Evolutionary conservation across 306 rosid species (phyloP).

Genomic region (Medicago ruthenica): DNA sequence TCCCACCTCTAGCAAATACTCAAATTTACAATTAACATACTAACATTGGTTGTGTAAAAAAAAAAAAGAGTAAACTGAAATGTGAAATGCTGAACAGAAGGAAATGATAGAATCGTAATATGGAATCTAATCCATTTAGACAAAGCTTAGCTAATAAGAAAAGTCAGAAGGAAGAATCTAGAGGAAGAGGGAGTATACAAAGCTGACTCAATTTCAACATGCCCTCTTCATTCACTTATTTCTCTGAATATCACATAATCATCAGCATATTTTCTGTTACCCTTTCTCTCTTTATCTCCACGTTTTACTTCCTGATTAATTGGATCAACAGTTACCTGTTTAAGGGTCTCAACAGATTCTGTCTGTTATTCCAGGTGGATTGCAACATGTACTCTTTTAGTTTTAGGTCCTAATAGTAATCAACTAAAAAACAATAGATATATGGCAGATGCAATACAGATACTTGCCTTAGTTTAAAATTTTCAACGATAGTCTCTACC

Average conservation of each 20-base stretch:
- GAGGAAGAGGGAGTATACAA: not conserved
- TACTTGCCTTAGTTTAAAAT: constrained; percentile 12
- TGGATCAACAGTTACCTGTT: not conserved
- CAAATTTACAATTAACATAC: too few relatives aligned
- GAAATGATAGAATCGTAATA: not conserved
- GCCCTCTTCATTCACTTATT: not conserved
- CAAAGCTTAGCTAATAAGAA: not conserved
- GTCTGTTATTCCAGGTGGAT: not conserved
- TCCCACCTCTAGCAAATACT: too few relatives aligned
- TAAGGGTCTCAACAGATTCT: not conserved
- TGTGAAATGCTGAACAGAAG: not conserved
- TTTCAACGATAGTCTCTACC: not conserved
- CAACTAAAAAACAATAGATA: not conserved
- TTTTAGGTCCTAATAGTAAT: not conserved
- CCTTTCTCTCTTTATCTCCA: not conserved
- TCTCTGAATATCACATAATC: not conserved
- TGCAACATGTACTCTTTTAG: not conserved
- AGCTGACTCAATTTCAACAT: not conserved
- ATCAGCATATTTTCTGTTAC: not conserved
- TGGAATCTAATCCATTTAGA: not conserved
- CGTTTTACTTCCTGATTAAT: not conserved
- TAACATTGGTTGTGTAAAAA: too few relatives aligned
- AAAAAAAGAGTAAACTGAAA: not conserved
- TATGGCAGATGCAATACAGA: not conserved
- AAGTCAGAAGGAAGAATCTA: not conserved